Conservation (phyloP, 345 rosid genomes). For the Luvunga scandens region DNA sequence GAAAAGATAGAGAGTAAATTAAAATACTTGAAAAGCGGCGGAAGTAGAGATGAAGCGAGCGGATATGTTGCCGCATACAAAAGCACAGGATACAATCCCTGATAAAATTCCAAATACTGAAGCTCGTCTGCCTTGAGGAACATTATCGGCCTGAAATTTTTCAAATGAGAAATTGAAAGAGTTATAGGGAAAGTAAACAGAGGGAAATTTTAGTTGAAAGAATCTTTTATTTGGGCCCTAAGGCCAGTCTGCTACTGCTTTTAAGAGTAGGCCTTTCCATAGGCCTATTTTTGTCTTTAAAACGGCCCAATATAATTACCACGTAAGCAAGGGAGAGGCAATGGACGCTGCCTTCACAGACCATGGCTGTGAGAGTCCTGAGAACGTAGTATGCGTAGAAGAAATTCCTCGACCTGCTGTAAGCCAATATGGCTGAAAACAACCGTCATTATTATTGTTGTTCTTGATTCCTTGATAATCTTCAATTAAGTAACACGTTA, state of each 20-base stretch:
- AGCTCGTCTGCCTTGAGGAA: constrained; percentile 57
- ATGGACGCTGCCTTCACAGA: constrained; percentile 79
- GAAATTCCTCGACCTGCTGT: constrained; percentile 59
- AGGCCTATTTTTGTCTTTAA: not conserved
- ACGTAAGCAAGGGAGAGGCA: constrained; percentile 88
- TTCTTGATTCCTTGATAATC: not conserved
- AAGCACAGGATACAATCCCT: constrained; percentile 75
- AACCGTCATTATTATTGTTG: not conserved
- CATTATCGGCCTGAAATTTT: constrained; percentile 66
- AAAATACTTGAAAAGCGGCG: constrained; percentile 63
- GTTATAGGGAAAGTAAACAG: not conserved
- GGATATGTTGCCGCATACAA: constrained; percentile 67
- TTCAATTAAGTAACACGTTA: too few species aligned
- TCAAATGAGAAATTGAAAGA: not conserved
- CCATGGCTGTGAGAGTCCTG: constrained; percentile 61
- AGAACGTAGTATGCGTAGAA: constrained; percentile 68
- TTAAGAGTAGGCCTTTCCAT: not conserved
- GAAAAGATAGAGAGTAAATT: not conserved
- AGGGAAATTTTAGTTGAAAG: constrained; percentile 6
- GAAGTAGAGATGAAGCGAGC: constrained; percentile 84
- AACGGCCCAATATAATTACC: constrained; percentile 34
- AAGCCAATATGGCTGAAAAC: constrained; percentile 62
- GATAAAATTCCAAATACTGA: constrained; percentile 70
- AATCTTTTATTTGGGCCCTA: not conserved
- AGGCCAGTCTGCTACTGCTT: not conserved